Conservation (phyloP, 2,329 filamentous ascomycete genomes). For the Eutypella sp. region DNA sequence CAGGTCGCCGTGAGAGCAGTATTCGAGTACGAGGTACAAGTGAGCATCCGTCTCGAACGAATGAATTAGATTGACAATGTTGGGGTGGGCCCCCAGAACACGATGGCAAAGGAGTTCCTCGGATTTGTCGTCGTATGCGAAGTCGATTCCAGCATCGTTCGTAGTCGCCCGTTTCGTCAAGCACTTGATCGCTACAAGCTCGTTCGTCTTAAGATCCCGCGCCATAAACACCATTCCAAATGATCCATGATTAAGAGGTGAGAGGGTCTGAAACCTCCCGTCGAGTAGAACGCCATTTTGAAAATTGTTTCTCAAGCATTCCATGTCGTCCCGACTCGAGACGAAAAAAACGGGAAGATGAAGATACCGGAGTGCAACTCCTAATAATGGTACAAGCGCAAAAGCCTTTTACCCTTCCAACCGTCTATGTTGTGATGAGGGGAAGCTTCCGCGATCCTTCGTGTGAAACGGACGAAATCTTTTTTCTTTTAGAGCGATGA, state of each 20-base stretch:
- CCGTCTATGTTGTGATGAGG: constrained; percentile 26
- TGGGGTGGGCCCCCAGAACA: constrained; percentile 72
- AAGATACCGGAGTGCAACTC: constrained; percentile 18
- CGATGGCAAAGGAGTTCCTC: constrained; percentile 78
- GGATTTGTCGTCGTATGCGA: constrained; percentile 76
- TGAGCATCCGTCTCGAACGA: constrained; percentile 91
- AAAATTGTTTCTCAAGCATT: constrained; percentile 83
- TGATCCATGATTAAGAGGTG: constrained; percentile 95
- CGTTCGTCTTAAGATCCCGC: constrained; percentile 68
- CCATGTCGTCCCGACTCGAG: constrained; percentile 52
- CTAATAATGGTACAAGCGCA: constrained; percentile 23
- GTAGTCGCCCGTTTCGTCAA: constrained; percentile 74
- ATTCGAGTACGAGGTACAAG: constrained; percentile 89
- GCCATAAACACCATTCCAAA: constrained; percentile 99
- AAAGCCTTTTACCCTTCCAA: constrained; percentile 15
- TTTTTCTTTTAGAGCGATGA: too few relatives aligned
- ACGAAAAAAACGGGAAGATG: constrained; percentile 23
- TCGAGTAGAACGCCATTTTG: constrained; percentile 73
- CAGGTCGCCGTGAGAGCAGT: constrained; percentile 89
- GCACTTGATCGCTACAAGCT: constrained; percentile 92
- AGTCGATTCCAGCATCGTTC: constrained; percentile 54
- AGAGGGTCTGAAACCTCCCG: constrained; percentile 85
- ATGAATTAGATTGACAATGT: constrained; percentile 89
- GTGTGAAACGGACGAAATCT: constrained; percentile 20
- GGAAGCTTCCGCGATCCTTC: constrained; percentile 19